Conservation (phyloP, 176 grass and related monocot species). For the Ampelocalamus luodianensis region DNA sequence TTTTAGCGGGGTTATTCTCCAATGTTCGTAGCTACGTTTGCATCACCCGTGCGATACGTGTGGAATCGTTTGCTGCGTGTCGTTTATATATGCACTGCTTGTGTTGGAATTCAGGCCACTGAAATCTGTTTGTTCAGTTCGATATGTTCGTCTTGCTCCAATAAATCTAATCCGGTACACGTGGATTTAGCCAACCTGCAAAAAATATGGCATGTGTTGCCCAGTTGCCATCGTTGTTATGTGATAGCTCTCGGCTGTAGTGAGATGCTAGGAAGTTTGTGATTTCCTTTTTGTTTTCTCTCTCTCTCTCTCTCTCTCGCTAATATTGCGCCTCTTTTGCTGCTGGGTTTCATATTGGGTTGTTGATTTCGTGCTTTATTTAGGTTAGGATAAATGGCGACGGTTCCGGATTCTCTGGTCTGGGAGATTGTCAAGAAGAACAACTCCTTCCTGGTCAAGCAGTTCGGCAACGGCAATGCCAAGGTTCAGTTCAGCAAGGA, state of each 20-base stretch:
- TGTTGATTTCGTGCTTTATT: slow-evolving; percentile 2
- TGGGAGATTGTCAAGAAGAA: slow-evolving; percentile 82
- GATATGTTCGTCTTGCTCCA: background rate
- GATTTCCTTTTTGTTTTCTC: background rate
- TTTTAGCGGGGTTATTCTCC: background rate
- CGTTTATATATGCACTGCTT: background rate
- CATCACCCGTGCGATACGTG: background rate
- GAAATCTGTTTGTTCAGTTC: background rate
- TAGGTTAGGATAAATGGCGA: slow-evolving; percentile 45
- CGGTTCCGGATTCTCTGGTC: slow-evolving; percentile 59
- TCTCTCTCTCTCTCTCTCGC: background rate
- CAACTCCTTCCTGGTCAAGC: slow-evolving; percentile 67
- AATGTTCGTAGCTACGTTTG: background rate
- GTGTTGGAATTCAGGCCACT: background rate
- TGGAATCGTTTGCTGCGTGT: background rate
- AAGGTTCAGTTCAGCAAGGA: slow-evolving; percentile 76
- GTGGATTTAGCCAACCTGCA: background rate
- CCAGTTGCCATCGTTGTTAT: background rate
- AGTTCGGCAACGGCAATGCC: slow-evolving; percentile 73
- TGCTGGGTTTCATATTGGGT: background rate
- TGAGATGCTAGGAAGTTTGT: background rate
- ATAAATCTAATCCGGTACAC: background rate
- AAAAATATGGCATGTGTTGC: background rate
- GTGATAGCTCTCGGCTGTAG: background rate
- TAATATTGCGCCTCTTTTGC: background rate